A percentile compares a stretch with the other conserved stretches of the same genome.
Conservation (phyloP, 768 basidiomycete species). For the Tricholomella constricta region DNA sequence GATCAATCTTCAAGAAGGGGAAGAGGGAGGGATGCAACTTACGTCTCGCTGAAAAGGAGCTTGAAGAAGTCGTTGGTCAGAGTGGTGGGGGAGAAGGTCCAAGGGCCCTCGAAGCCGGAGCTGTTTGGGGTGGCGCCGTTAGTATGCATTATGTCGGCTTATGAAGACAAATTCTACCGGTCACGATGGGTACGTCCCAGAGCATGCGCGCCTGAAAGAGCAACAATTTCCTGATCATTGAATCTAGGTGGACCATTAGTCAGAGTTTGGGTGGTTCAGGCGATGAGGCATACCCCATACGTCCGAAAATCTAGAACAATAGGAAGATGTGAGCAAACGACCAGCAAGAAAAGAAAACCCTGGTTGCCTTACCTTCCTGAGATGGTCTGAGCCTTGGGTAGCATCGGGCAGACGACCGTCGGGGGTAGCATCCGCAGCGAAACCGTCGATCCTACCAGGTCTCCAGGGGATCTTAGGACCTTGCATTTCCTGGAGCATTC, state of each 20-base stretch:
- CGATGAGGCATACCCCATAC: slow-evolving; percentile 64
- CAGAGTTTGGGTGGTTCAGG: background rate
- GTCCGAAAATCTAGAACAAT: slow-evolving; percentile 70
- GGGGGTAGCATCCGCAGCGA: slow-evolving; percentile 71
- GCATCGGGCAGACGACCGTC: slow-evolving; percentile 93
- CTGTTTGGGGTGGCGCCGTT: slow-evolving; percentile 25
- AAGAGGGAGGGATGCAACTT: slow-evolving; percentile 15
- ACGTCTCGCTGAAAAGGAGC: slow-evolving; percentile 86
- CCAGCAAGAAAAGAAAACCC: slow-evolving; percentile 1
- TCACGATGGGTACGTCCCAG: slow-evolving; percentile 92
- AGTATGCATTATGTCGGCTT: background rate
- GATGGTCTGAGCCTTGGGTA: slow-evolving; percentile 77
- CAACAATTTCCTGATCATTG: slow-evolving; percentile 97
- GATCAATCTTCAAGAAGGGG: background rate
- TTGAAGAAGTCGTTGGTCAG: slow-evolving; percentile 86
- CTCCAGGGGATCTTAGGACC: slow-evolving; percentile 95
- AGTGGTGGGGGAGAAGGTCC: slow-evolving; percentile 92
- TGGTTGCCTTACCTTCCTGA: slow-evolving; percentile 64
- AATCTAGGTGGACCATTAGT: slow-evolving; percentile 43
- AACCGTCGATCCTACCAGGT: slow-evolving; percentile 89
- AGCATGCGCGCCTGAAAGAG: slow-evolving; percentile 91
- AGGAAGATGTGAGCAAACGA: background rate
- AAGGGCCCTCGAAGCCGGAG: slow-evolving; percentile 88
- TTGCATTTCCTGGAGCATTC: slow-evolving; percentile 68
- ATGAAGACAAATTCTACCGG: slow-evolving; percentile 44